Evolutionary conservation across 2,329 filamentous ascomycete genomes (phyloP).

Genomic region (Pleomassaria siparia): DNA sequence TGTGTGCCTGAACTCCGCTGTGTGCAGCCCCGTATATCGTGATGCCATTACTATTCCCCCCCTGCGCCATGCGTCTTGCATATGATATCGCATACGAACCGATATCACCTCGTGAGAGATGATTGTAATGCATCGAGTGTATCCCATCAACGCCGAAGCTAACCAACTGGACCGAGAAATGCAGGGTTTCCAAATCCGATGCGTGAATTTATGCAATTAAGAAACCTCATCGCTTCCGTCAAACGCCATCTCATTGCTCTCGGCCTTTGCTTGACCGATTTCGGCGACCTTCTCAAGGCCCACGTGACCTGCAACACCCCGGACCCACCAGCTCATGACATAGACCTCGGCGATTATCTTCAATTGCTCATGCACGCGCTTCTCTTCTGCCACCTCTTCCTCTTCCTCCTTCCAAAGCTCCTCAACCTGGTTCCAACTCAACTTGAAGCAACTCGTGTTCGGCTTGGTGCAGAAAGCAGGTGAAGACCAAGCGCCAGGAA

Average conservation of each 20-base stretch:
- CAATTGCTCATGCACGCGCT: slow-evolving; percentile 3
- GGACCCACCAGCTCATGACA: slow-evolving; percentile 1
- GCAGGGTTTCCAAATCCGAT: not conserved
- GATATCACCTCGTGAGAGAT: too few species aligned
- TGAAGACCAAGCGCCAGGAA: slow-evolving; percentile 14
- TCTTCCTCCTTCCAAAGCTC: slow-evolving; percentile 1
- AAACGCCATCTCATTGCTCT: not conserved
- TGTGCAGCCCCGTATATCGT: too few species aligned
- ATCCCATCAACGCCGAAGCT: too few species aligned
- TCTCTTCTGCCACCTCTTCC: slow-evolving; percentile 7
- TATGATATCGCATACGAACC: too few species aligned
- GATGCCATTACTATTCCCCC: too few species aligned
- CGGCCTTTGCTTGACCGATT: not conserved
- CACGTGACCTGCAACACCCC: not conserved
- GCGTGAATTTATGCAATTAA: too few species aligned
- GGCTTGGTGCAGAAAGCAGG: slow-evolving; percentile 7
- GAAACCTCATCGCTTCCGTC: not conserved
- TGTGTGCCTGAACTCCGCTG: too few species aligned
- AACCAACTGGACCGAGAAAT: too few species aligned
- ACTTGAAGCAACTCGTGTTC: slow-evolving; percentile 12
- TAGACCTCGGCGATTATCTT: slow-evolving; percentile 2
- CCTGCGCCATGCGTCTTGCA: too few species aligned
- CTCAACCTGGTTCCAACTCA: slow-evolving; percentile 2
- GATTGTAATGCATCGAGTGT: too few species aligned
- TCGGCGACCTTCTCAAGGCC: not conserved